Evolutionary conservation across 768 basidiomycete genomes (phyloP).

Genomic region (Holtermannia corniformis): DNA sequence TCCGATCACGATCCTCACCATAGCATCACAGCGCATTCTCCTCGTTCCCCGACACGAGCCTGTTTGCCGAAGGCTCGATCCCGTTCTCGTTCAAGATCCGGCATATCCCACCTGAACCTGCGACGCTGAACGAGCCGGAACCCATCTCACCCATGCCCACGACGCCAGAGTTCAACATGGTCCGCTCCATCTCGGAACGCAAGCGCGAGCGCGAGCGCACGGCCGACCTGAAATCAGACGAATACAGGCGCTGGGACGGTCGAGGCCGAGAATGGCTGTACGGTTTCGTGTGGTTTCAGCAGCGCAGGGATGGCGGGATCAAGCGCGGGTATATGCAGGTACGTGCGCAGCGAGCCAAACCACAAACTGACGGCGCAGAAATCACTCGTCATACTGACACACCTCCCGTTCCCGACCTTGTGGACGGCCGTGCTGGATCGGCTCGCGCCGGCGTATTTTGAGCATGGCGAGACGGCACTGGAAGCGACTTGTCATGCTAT

Average conservation of each 20-base stretch:
- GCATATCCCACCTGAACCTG: slow-evolving; percentile 35
- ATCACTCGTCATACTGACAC: slow-evolving; percentile 70
- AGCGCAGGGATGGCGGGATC: slow-evolving; percentile 33
- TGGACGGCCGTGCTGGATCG: slow-evolving; percentile 59
- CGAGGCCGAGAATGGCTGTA: slow-evolving; percentile 40
- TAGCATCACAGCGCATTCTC: slow-evolving; percentile 65
- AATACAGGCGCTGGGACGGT: slow-evolving; percentile 40
- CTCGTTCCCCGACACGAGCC: slow-evolving; percentile 78
- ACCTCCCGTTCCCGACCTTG: slow-evolving; percentile 70
- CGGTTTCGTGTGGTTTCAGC: slow-evolving; percentile 42
- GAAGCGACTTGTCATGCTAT: slow-evolving; percentile 81
- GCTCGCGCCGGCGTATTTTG: slow-evolving; percentile 58
- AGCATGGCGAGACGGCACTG: slow-evolving; percentile 67
- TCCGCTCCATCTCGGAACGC: not conserved
- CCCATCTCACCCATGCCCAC: slow-evolving; percentile 34
- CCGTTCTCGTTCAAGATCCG: slow-evolving; percentile 80
- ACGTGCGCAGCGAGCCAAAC: slow-evolving; percentile 3
- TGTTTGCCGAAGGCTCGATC: slow-evolving; percentile 74
- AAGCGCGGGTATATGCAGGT: slow-evolving; percentile 42
- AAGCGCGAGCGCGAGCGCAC: slow-evolving; percentile 2
- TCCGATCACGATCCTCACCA: not conserved
- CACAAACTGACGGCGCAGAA: slow-evolving; percentile 45
- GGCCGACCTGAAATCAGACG: slow-evolving; percentile 32
- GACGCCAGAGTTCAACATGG: not conserved
- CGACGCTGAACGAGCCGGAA: slow-evolving; percentile 20